Percentiles rank a stretch among this genome's conserved stretches.
These are phyloP conservation scores for Cordyceps cateniannulata DNA, from an alignment of 2,329 filamentous ascomycete species.

Conservation along the genomic window DNA sequence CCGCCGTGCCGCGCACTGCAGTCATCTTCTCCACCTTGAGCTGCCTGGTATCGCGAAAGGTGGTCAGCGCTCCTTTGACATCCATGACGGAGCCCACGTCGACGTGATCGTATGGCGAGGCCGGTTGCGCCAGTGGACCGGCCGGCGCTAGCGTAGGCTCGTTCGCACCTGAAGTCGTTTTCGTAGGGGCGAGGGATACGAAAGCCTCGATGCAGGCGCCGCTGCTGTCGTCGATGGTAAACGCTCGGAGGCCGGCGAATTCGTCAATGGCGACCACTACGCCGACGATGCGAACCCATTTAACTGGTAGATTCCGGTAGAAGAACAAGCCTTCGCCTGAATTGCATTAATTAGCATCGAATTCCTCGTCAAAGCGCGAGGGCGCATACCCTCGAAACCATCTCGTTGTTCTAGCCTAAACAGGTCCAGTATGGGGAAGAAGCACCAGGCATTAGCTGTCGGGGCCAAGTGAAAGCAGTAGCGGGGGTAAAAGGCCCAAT, in stretches of 20 bases:
- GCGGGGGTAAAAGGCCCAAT: conserved; percentile 45
- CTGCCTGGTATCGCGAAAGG: conserved; percentile 43
- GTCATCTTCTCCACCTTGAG: conserved; percentile 46
- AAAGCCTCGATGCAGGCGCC: conserved; percentile 48
- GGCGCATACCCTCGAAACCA: conserved; percentile 45
- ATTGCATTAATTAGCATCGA: background rate
- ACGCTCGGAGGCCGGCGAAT: conserved; percentile 38
- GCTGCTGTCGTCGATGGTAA: conserved; percentile 60
- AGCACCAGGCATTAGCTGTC: conserved; percentile 54
- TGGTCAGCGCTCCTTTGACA: conserved; percentile 45
- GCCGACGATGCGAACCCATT: conserved; percentile 67
- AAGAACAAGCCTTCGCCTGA: conserved; percentile 51
- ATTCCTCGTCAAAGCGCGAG: background rate
- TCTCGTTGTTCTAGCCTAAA: conserved; percentile 38
- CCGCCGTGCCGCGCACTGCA: conserved; percentile 43
- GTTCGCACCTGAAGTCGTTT: background rate
- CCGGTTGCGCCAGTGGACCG: background rate
- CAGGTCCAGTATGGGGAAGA: conserved; percentile 46
- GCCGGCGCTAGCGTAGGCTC: background rate
- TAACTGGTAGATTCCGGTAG: conserved; percentile 66
- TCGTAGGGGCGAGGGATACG: conserved; percentile 11
- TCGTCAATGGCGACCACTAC: conserved; percentile 59
- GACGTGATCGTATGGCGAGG: conserved; percentile 25
- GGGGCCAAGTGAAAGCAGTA: conserved; percentile 59
- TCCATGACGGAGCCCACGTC: conserved; percentile 51